Base-by-base conservation (phyloP, 164 flowering plant genomes). In the Platanus orientalis region DNA sequence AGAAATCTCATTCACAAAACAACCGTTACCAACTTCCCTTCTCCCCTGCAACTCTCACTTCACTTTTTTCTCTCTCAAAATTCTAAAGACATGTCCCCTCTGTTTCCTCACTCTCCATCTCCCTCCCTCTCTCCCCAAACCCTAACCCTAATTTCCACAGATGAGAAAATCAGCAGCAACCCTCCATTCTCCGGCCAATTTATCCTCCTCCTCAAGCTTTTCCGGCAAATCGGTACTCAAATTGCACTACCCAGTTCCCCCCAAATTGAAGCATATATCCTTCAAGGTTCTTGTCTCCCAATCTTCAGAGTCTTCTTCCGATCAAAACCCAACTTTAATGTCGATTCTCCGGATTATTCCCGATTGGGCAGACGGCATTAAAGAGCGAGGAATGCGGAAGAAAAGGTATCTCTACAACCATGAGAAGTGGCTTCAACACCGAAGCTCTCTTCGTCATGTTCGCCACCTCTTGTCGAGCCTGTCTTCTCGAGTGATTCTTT, bases 391-490 rank as follows among this genome's bases (percentile, higher is more conserved):
- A 6, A 84, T 94, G 95, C 80, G 51, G 32, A 55, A 76, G 64
- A 80, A 76, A 17, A 68, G 83, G 39, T 60, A 76, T 2, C 71
- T 94, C 0, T 94, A 94, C 79, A 70, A 70, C 66, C 98, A 89
- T 64, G 82, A 83, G 53, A 73, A 69, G 7, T 90, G 98, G 98
- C 77, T 81, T 1, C 61, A 81, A 25, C 98, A 94, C 64, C 70
- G 97, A 32, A 89, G 95, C 79, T 89, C 98, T 10, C 70, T 79
- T 7, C 91, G 97, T 23, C 98, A 94, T 63, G 19, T 90, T 30
- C 84, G 98, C 7, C 97, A 93, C 70, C 26, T 90, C 26, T 16
- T 77, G 9, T 81, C 95, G 7, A 84, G 95, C 58, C 66, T 86
- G 7, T 80, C 84, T 1, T 94, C 98, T 13, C 72, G 98, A 28